phyloP scores from a whole-genome alignment of 2,329 filamentous ascomycete species.

The Aspergillus sojae region DNA sequence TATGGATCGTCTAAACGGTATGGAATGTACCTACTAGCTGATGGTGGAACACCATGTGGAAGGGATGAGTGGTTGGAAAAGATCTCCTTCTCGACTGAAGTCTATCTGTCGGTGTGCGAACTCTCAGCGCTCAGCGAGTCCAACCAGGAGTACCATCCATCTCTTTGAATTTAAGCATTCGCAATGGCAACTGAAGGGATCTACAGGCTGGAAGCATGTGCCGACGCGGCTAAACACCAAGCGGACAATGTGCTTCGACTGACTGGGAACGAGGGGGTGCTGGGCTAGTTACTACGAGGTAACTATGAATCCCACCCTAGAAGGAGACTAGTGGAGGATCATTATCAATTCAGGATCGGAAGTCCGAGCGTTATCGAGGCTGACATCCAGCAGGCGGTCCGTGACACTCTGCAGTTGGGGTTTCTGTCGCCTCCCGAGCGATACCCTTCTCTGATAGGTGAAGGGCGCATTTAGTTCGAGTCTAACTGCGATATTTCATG shows the following conservation, averaged over 20 bases:
- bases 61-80: conserved; percentile 9
- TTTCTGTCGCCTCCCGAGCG: conserved; percentile 27
- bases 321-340: neutral
- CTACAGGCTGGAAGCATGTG: conserved; percentile 12
- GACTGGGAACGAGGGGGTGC: neutral
- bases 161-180: neutral
- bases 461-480: neutral
- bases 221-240: neutral
- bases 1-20: conserved; percentile 17
- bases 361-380: conserved; percentile 22
- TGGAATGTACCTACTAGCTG: conserved; percentile 10
- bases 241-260: neutral
- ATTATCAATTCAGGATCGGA: conserved; percentile 1
- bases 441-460: conserved; percentile 19
- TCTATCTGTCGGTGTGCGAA: conserved; percentile 3
- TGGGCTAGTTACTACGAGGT: neutral
- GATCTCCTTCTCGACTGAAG: conserved; percentile 13
- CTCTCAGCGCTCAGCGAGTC: neutral
- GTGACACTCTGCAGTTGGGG: conserved; percentile 27
- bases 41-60: conserved; percentile 24
- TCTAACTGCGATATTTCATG: neutral
- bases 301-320: neutral
- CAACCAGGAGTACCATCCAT: conserved; percentile 2
- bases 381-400: conserved; percentile 27
- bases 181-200: conserved; percentile 11